Conservation (phyloP, 140 eudicot species). For the Stevia rebaudiana region DNA sequence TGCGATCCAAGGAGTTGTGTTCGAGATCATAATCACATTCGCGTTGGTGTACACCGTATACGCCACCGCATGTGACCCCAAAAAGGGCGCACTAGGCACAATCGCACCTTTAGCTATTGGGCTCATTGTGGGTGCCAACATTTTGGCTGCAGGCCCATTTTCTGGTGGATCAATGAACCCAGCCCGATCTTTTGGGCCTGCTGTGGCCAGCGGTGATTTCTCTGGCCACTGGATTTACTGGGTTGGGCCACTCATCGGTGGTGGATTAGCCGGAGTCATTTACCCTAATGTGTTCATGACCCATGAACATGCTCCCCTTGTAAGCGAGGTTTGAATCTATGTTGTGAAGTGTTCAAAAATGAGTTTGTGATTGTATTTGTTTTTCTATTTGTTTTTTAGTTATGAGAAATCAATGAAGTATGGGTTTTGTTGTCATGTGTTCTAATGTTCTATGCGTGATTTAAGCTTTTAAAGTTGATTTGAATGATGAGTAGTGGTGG, state of each 20-base stretch:
- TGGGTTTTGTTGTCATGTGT: constrained; percentile 1
- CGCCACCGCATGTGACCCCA: constrained; percentile 55
- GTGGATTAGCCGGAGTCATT: constrained; percentile 43
- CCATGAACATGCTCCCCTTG: constrained; percentile 38
- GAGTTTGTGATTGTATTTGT: constrained; percentile 22
- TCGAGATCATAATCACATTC: constrained; percentile 51
- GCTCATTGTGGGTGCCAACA: constrained; percentile 55
- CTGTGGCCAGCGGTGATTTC: constrained; percentile 40
- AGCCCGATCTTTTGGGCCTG: constrained; percentile 48
- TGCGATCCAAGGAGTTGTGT: constrained; percentile 37
- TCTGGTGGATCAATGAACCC: constrained; percentile 63
- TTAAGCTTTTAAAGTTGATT: constrained; percentile 2
- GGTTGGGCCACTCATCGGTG: constrained; percentile 54
- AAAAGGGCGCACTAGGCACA: constrained; percentile 47
- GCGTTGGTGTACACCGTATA: constrained; percentile 52
- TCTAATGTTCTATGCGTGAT: neutral
- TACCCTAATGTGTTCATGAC: constrained; percentile 45
- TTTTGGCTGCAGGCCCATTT: constrained; percentile 52
- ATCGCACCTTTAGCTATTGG: constrained; percentile 56
- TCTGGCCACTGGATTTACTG: constrained; percentile 51
- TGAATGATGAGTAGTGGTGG: constrained; percentile 29
- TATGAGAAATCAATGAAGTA: constrained; percentile 18
- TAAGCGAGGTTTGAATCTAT: constrained; percentile 20
- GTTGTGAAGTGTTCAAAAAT: constrained; percentile 5
- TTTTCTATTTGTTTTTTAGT: constrained; percentile 12